A percentile compares a stretch with the other conserved stretches of the same genome.
Evolutionary conservation across 164 flowering plant species (phyloP).

Genomic region (Taxillus chinensis): DNA sequence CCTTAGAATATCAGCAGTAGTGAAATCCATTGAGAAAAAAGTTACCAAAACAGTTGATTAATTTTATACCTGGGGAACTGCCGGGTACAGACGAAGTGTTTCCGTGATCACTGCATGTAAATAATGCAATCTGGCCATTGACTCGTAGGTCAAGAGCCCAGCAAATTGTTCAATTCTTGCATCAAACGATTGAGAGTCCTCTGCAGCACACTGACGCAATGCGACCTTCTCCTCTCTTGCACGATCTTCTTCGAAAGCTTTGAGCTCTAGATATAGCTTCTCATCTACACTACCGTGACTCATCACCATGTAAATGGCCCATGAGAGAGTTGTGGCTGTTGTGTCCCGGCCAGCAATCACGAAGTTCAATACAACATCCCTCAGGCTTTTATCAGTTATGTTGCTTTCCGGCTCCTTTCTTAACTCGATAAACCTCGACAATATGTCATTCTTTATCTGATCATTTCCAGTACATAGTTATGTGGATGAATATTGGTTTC

Average conservation of each 20-base stretch:
- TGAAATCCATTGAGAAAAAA: not conserved
- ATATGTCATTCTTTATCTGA: constrained; percentile 72
- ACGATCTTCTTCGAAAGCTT: constrained; percentile 40
- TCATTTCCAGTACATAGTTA: not conserved
- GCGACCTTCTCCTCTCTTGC: constrained; percentile 46
- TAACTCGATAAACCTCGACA: constrained; percentile 81
- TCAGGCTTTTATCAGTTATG: constrained; percentile 63
- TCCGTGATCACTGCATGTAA: constrained; percentile 84
- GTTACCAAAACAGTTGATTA: not conserved
- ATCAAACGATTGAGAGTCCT: constrained; percentile 36
- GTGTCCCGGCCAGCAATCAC: constrained; percentile 95
- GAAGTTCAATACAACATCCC: constrained; percentile 87
- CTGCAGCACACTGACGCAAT: constrained; percentile 25
- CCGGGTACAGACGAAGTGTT: constrained; percentile 87
- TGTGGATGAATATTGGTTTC: not conserved
- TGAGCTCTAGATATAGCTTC: constrained; percentile 58
- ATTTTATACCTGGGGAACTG: constrained; percentile 80
- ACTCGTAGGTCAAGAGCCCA: constrained; percentile 52
- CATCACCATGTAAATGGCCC: constrained; percentile 84
- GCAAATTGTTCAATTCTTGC: constrained; percentile 51
- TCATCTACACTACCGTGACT: constrained; percentile 51
- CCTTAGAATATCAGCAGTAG: not conserved
- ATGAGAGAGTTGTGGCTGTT: constrained; percentile 81
- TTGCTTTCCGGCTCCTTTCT: constrained; percentile 53
- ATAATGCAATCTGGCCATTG: constrained; percentile 57